Conservation (phyloP, 805 yeast species). For the Alloascoidea hylecoeti region DNA sequence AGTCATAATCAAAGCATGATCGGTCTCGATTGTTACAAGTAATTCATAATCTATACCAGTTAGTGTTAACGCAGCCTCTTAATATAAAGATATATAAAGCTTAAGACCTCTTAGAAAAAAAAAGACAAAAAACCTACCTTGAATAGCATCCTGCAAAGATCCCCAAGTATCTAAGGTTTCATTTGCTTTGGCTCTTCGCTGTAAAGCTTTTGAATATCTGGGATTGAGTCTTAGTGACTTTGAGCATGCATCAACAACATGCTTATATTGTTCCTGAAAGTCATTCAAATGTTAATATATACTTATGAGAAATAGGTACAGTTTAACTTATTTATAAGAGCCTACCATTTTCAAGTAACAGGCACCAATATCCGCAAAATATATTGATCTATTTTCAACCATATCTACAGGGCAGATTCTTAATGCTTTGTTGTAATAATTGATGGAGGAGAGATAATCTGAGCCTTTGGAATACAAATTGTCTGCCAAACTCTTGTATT, state of each 20-base stretch:
- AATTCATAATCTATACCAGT: background rate
- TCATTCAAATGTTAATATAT: background rate
- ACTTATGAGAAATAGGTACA: background rate
- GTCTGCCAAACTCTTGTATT: too few relatives aligned
- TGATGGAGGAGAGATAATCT: background rate
- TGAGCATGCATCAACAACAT: background rate
- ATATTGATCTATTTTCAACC: background rate
- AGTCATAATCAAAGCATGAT: background rate
- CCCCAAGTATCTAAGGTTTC: background rate
- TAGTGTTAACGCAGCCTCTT: too few relatives aligned
- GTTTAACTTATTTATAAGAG: background rate
- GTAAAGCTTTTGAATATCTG: background rate
- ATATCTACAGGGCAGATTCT: background rate
- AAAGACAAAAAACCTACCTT: background rate
- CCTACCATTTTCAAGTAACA: background rate
- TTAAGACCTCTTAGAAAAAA: background rate
- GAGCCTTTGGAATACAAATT: background rate
- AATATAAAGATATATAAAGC: too few relatives aligned
- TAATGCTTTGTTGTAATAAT: background rate
- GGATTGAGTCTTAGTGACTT: background rate
- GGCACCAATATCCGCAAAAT: background rate
- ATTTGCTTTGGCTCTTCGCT: background rate
- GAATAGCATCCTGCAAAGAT: background rate
- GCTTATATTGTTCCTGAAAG: slow-evolving; percentile 1
- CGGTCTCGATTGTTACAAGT: background rate